Evolutionary conservation across 2,329 filamentous ascomycete species (phyloP).

Genomic region (Trichoderma pleuroti): DNA sequence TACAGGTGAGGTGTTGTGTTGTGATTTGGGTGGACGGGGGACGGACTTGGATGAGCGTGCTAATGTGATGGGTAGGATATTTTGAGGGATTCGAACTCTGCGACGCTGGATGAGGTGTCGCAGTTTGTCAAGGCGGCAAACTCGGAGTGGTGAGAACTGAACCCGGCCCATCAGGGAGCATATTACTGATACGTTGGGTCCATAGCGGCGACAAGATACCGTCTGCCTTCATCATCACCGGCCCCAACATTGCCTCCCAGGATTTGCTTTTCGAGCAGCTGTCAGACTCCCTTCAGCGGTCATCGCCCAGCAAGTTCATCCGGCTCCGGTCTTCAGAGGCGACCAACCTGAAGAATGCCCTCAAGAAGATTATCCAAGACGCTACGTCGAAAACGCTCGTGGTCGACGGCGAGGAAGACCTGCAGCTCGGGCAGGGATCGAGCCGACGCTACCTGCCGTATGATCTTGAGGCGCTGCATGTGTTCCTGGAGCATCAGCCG

Average conservation of each 20-base stretch:
- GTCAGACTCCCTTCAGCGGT: slow-evolving; percentile 49
- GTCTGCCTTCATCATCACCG: slow-evolving; percentile 70
- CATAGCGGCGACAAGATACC: slow-evolving; percentile 54
- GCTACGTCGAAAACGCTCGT: slow-evolving; percentile 47
- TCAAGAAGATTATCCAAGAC: slow-evolving; percentile 71
- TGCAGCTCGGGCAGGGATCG: slow-evolving; percentile 44
- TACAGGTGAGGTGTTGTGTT: slow-evolving; percentile 42
- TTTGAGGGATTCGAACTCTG: slow-evolving; percentile 57
- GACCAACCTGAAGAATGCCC: slow-evolving; percentile 66
- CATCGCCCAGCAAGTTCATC: slow-evolving; percentile 55
- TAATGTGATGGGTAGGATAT: slow-evolving; percentile 42
- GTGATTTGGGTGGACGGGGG: neutral
- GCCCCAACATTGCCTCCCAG: slow-evolving; percentile 74
- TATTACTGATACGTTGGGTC: neutral
- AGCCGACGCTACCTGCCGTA: slow-evolving; percentile 70
- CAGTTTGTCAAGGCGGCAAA: slow-evolving; percentile 49
- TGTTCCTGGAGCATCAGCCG: slow-evolving; percentile 52
- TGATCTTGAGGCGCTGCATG: slow-evolving; percentile 68
- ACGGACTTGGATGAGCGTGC: neutral
- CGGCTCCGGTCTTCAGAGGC: slow-evolving; percentile 66
- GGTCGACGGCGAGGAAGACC: slow-evolving; percentile 58
- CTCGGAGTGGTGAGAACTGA: slow-evolving; percentile 29
- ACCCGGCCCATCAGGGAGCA: neutral
- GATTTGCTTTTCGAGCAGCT: slow-evolving; percentile 70
- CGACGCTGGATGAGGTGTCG: slow-evolving; percentile 56